A percentile compares a stretch with the other conserved stretches of the same genome.
These are phyloP conservation scores for Neurospora sp. DNA, from an alignment of 495 filamentous ascomycete genomes.

Conservation along the genomic window DNA sequence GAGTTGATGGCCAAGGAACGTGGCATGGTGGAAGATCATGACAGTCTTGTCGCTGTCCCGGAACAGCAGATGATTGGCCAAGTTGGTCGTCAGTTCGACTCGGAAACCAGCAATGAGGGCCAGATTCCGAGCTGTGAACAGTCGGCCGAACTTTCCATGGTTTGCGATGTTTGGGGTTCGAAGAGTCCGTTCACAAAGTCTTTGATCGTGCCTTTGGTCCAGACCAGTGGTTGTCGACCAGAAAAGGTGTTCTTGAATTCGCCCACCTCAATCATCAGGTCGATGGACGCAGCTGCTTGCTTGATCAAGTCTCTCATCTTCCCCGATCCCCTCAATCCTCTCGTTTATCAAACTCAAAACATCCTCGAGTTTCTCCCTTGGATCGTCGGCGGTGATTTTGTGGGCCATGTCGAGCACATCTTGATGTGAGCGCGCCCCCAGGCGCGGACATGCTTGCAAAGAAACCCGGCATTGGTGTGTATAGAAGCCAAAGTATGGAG, in stretches of 20 bases:
- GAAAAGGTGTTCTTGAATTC: background rate
- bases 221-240: background rate
- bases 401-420: background rate
- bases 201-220: slow-evolving; percentile 1
- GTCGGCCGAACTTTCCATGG: slow-evolving; percentile 1
- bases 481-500: slow-evolving; percentile 3
- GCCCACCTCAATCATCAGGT: slow-evolving; percentile 8
- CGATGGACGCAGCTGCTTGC: background rate
- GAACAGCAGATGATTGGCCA: slow-evolving; percentile 33
- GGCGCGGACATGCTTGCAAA: background rate
- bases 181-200: background rate
- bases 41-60: slow-evolving; percentile 29
- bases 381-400: background rate
- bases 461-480: background rate
- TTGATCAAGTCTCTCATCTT: background rate
- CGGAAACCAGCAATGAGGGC: slow-evolving; percentile 26
- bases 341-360: background rate
- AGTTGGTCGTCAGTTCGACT: slow-evolving; percentile 31
- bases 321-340: background rate
- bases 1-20: slow-evolving; percentile 21
- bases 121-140: slow-evolving; percentile 12
- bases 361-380: background rate
- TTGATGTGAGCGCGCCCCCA: background rate
- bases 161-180: background rate
- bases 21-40: slow-evolving; percentile 31